phyloP scores from a whole-genome alignment of 176 grass and related monocot genomes.

The Zoysia japonica region DNA sequence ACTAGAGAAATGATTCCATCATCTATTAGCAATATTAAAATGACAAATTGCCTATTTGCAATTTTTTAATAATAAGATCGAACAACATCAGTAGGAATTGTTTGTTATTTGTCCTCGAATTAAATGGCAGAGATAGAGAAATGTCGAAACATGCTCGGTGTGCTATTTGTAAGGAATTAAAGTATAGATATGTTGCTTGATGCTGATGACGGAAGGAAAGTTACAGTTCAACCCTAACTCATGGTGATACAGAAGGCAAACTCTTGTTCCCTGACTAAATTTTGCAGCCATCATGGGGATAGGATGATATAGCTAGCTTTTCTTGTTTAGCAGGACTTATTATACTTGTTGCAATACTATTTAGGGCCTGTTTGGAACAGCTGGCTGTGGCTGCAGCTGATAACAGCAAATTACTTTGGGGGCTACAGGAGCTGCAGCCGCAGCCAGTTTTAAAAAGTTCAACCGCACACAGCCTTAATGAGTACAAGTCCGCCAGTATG shows the following conservation, averaged over 20 bases:
- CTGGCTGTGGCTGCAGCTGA: no score
- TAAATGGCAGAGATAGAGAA: background rate
- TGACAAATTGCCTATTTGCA: background rate
- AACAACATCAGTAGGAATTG: background rate
- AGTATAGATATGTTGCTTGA: conserved; percentile 2
- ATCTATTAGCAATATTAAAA: background rate
- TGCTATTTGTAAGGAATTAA: background rate
- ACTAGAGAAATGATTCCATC: background rate
- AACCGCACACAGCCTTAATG: background rate
- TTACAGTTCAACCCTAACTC: background rate
- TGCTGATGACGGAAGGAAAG: background rate
- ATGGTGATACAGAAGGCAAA: background rate
- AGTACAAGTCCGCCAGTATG: background rate
- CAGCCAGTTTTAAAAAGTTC: no score
- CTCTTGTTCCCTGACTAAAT: conserved; percentile 6
- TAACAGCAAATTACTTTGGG: no score
- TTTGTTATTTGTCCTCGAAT: background rate
- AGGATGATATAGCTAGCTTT: background rate
- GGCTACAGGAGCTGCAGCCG: no score
- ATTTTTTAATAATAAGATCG: background rate
- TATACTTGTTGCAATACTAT: background rate
- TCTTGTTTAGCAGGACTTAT: conserved; percentile 6
- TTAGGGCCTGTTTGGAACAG: background rate
- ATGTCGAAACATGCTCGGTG: background rate
- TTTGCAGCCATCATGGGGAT: background rate